Conservation (phyloP, 305 asterid species). For the Fraxinus greggii region DNA sequence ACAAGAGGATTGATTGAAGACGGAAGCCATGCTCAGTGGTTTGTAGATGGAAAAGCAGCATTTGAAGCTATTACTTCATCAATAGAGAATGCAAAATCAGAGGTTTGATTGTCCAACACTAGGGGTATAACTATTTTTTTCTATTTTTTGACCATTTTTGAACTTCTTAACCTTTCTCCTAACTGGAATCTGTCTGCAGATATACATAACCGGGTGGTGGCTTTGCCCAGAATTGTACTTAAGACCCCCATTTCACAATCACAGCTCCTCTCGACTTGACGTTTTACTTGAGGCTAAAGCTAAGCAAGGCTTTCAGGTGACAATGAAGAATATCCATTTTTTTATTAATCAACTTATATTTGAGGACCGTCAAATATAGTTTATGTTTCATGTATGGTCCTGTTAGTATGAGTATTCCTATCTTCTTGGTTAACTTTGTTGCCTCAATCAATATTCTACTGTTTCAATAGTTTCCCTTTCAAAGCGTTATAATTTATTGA, state of each 20-base stretch:
- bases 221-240: constrained; percentile 91
- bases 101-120: constrained; percentile 45
- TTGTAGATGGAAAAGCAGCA: constrained; percentile 82
- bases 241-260: constrained; percentile 71
- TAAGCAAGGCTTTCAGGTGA: constrained; percentile 88
- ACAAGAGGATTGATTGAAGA: constrained; percentile 75
- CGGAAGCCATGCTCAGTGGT: constrained; percentile 95
- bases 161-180: constrained; percentile 21
- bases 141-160: neutral
- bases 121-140: neutral
- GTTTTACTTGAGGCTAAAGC: constrained; percentile 84
- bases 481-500: neutral
- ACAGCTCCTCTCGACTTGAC: constrained; percentile 77
- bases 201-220: constrained; percentile 99
- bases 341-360: constrained; percentile 1
- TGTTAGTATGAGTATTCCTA: neutral
- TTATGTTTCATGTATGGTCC: neutral
- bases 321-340: neutral
- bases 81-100: constrained; percentile 77
- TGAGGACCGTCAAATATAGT: neutral
- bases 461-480: neutral
- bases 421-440: constrained; percentile 11
- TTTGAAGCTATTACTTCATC: constrained; percentile 89
- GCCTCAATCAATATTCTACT: constrained; percentile 10
- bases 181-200: constrained; percentile 43